Conservation (phyloP, 305 asterid genomes). For the Lippia alba region DNA sequence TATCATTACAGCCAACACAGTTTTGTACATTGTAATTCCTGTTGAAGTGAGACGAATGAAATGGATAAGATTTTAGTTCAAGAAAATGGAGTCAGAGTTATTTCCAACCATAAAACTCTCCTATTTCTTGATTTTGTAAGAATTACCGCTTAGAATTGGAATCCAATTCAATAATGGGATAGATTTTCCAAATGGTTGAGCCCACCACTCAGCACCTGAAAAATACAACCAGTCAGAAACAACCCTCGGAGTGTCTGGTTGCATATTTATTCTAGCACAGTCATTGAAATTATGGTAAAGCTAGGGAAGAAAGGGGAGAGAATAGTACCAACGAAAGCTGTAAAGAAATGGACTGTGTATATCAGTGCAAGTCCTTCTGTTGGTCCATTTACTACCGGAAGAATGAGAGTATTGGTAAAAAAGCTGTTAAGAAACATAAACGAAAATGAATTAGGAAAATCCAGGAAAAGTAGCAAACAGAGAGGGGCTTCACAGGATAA, state of each 20-base stretch:
- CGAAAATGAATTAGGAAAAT: constrained; percentile 25
- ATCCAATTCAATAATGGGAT: constrained; percentile 78
- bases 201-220: constrained; percentile 98
- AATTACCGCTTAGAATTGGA: constrained; percentile 76
- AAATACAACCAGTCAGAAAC: constrained; percentile 27
- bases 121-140: constrained; percentile 27
- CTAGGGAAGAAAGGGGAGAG: constrained; percentile 31
- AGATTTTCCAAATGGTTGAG: constrained; percentile 72
- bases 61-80: constrained; percentile 10
- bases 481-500: constrained; percentile 4
- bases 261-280: constrained; percentile 1
- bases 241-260: constrained; percentile 13
- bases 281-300: neutral
- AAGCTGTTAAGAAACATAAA: constrained; percentile 57
- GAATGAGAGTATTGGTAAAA: constrained; percentile 91
- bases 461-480: constrained; percentile 5
- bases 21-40: constrained; percentile 58
- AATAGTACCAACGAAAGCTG: constrained; percentile 78
- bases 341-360: constrained; percentile 71
- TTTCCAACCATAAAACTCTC: constrained; percentile 10
- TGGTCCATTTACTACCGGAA: constrained; percentile 93
- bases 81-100: neutral
- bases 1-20: constrained; percentile 63
- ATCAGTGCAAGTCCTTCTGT: constrained; percentile 94
- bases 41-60: constrained; percentile 35